Percentiles rank a stretch among this genome's conserved stretches.
phyloP scores from a whole-genome alignment of 495 filamentous ascomycete genomes.

The Neurospora tetrasperma region DNA sequence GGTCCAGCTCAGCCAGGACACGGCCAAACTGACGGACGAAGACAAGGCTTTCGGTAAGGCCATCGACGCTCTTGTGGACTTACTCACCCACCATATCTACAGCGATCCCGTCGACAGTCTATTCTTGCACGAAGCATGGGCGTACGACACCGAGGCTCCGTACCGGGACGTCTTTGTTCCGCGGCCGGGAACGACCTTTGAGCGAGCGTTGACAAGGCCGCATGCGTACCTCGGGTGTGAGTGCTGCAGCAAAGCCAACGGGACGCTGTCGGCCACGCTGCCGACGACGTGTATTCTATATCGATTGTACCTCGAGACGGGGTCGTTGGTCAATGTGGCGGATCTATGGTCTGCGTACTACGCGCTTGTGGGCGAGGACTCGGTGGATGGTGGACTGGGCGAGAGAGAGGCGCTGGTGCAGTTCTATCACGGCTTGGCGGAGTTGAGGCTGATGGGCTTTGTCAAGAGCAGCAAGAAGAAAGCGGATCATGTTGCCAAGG shows the following conservation, averaged over 20 bases:
- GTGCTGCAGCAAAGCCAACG: slow-evolving; percentile 43
- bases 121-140: slow-evolving; percentile 69
- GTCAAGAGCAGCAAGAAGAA: slow-evolving; percentile 86
- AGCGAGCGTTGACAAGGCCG: slow-evolving; percentile 68
- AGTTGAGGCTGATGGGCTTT: slow-evolving; percentile 75
- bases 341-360: slow-evolving; percentile 88
- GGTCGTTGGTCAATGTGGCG: slow-evolving; percentile 73
- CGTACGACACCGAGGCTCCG: slow-evolving; percentile 73
- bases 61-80: slow-evolving; percentile 50
- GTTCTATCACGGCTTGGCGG: slow-evolving; percentile 77
- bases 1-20: slow-evolving; percentile 74
- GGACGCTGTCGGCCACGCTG: slow-evolving; percentile 49
- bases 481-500: slow-evolving; percentile 79
- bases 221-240: slow-evolving; percentile 77
- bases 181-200: slow-evolving; percentile 64
- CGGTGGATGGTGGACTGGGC: slow-evolving; percentile 22
- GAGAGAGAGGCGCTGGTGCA: slow-evolving; percentile 50
- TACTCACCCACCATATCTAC: slow-evolving; percentile 47
- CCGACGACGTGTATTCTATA: slow-evolving; percentile 78
- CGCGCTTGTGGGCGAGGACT: slow-evolving; percentile 57
- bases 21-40: slow-evolving; percentile 59
- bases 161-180: slow-evolving; percentile 77
- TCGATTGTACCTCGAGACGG: slow-evolving; percentile 84
- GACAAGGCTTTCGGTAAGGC: slow-evolving; percentile 69
- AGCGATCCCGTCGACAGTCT: slow-evolving; percentile 49